phyloP scores from a whole-genome alignment of 164 flowering plant genomes.

The Stephania cephalantha region DNA sequence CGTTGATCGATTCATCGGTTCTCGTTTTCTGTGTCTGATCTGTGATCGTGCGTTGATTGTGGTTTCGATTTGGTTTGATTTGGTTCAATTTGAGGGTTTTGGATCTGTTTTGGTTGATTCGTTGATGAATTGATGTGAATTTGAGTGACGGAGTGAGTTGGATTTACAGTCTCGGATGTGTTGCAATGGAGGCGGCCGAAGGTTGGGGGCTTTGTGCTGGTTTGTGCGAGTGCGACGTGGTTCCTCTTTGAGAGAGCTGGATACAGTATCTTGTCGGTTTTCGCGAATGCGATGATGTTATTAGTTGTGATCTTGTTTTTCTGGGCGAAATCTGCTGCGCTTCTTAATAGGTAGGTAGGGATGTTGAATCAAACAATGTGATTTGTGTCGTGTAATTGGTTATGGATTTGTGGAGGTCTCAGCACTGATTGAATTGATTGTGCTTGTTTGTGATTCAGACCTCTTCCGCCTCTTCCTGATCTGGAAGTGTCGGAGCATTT shows the following conservation, averaged over 20 bases:
- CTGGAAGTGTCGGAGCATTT: constrained; percentile 64
- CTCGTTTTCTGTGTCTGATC: not conserved
- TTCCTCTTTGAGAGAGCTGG: constrained; percentile 60
- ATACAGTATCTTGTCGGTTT: constrained; percentile 45
- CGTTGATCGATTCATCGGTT: not conserved
- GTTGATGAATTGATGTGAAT: not conserved
- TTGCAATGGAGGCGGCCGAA: constrained; percentile 61
- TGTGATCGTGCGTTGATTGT: not conserved
- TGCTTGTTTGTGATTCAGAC: constrained; percentile 35
- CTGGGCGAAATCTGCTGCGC: constrained; percentile 84
- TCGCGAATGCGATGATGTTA: constrained; percentile 59
- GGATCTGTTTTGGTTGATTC: not conserved
- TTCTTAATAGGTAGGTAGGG: constrained; percentile 57
- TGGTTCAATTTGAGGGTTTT: not conserved
- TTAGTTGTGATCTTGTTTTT: constrained; percentile 61
- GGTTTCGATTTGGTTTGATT: not conserved
- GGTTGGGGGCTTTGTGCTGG: constrained; percentile 30
- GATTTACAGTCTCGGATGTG: constrained; percentile 59
- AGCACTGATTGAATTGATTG: not conserved
- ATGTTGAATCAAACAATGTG: not conserved
- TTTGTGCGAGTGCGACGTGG: constrained; percentile 51
- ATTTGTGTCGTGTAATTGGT: not conserved
- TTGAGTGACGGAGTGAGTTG: not conserved
- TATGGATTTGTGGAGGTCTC: not conserved
- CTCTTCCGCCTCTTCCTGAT: constrained; percentile 83